Base-by-base conservation (phyloP, 208 protist species). In the Naegleria gruberi region DNA sequence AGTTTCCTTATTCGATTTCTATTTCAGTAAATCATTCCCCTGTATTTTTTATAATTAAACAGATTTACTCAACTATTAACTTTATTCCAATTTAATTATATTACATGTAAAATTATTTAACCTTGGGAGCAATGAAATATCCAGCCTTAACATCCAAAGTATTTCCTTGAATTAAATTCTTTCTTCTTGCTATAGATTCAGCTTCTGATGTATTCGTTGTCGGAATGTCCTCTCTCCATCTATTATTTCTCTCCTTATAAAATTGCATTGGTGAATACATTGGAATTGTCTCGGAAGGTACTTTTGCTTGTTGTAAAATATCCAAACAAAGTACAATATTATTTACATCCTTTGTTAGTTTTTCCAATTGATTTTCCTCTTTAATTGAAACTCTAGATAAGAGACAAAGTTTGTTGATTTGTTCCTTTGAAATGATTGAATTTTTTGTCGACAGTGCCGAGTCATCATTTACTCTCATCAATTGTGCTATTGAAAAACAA, bases 51-150 rank as follows among this genome's bases (percentile, higher is more conserved):
- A n/a, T n/a, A n/a, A n/a, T n/a, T n/a, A n/a, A n/a, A n/a, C n/a
- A n/a, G n/a, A n/a, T n/a, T n/a, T n/a, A n/a, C n/a, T n/a, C n/a
- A n/a, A n/a, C n/a, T n/a, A n/a, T n/a, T n/a, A n/a, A n/a, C n/a
- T n/a, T n/a, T n/a, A n/a, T n/a, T n/a, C n/a, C n/a, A n/a, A n/a
- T n/a, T n/a, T n/a, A n/a, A n/a, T n/a, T n/a, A n/a, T n/a, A n/a
- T n/a, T n/a, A 90, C 89, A 92, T 90, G 19, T 90, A n/a, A n/a
- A n/a, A n/a, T n/a, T 73, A 73, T 73, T 77, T 77, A 8, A 77
- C 65, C 34, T 77, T 77, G 10, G 65, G 65, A 30, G 30, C 65
- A 37, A 77, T 37, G 34, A 77, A 77, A 26, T 77, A 77, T 37
- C 65, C 65, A 77, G 65, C 65, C 30, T 77, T 77, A n/a, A 77